Evolutionary conservation across 805 yeast genomes (phyloP).

Genomic region (Peterozyma toletana): DNA sequence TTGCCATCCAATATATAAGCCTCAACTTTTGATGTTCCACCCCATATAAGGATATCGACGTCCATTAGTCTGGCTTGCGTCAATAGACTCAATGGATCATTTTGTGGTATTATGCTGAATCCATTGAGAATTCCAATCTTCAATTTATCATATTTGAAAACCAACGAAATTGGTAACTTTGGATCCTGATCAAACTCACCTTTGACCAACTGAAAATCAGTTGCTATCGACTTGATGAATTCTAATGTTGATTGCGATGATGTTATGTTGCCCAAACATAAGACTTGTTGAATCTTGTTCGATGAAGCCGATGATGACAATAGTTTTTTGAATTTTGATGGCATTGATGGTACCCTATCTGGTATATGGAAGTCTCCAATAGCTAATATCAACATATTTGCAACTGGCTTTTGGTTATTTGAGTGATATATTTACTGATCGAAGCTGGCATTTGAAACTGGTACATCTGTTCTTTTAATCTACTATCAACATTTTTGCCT

Average conservation of each 20-base stretch:
- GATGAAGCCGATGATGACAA: conserved; percentile 65
- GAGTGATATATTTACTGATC: no score
- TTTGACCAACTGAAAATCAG: conserved; percentile 66
- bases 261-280: conserved; percentile 80
- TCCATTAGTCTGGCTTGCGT: conserved; percentile 85
- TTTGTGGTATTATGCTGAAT: conserved; percentile 72
- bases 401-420: no score
- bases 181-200: conserved; percentile 71
- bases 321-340: conserved; percentile 62
- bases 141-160: conserved; percentile 62
- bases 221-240: conserved; percentile 61
- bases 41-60: conserved; percentile 87
- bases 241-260: conserved; percentile 55
- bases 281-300: conserved; percentile 78
- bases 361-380: conserved; percentile 91
- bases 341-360: conserved; percentile 63
- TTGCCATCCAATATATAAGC: conserved; percentile 90
- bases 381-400: conserved; percentile 61
- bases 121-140: conserved; percentile 85
- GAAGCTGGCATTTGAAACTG: no score
- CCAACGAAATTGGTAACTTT: conserved; percentile 52
- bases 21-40: conserved; percentile 89
- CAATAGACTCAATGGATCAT: conserved; percentile 78
- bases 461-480: no score
- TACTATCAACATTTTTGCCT: no score